These are phyloP conservation scores for Alternaria conjuncta DNA, from an alignment of 2,329 filamentous ascomycete species.

Conservation along the genomic window DNA sequence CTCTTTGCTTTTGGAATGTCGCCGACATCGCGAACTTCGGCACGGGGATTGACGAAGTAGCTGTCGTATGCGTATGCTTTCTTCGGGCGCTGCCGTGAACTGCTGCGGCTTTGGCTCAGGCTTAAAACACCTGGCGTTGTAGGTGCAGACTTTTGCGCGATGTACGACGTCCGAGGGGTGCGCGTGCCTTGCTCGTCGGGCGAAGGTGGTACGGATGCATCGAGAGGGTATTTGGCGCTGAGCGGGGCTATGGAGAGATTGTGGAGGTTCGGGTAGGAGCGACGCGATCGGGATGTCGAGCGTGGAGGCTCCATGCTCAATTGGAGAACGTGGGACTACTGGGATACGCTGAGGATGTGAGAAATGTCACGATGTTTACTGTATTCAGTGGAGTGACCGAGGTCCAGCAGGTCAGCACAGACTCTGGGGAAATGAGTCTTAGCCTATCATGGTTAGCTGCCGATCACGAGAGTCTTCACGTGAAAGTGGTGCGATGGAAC, in stretches of 20 bases:
- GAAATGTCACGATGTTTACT: constrained; percentile 7
- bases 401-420: constrained; percentile 27
- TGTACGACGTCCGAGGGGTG: constrained; percentile 53
- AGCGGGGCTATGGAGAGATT: constrained; percentile 68
- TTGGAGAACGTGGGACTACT: background rate
- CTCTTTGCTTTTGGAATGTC: constrained; percentile 56
- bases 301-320: constrained; percentile 29
- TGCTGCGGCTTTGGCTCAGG: constrained; percentile 48
- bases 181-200: constrained; percentile 33
- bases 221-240: constrained; percentile 61
- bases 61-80: constrained; percentile 41
- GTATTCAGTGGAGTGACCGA: constrained; percentile 31
- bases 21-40: constrained; percentile 31
- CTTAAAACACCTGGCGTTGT: constrained; percentile 57
- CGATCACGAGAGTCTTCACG: constrained; percentile 25
- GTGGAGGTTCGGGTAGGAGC: constrained; percentile 65
- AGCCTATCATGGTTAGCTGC: constrained; percentile 20
- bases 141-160: constrained; percentile 56
- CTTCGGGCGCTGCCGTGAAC: constrained; percentile 46
- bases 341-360: background rate
- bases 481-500: constrained; percentile 19
- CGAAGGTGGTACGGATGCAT: constrained; percentile 48
- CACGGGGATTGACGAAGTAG: constrained; percentile 38
- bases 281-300: constrained; percentile 48
- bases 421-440: constrained; percentile 27